A percentile compares a stretch with the other conserved stretches of the same genome.
phyloP scores from a whole-genome alignment of 805 yeast genomes.

The Starmerella kuoi region DNA sequence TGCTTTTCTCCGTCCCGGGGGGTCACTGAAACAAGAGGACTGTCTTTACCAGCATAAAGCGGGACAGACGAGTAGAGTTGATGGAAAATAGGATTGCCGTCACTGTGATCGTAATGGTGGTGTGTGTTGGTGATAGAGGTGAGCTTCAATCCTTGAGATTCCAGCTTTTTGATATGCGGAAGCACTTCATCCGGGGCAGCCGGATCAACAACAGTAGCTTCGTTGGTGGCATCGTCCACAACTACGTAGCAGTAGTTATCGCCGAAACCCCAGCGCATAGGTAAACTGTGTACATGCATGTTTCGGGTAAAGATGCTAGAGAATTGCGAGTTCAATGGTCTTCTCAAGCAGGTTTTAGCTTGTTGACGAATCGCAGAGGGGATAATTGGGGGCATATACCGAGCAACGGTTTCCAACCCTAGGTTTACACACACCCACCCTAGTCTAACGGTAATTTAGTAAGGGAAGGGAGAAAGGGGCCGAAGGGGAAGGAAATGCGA shows the following conservation, averaged over 20 bases:
- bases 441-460: too few species aligned
- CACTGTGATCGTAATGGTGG: slow-evolving; percentile 92
- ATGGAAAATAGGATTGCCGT: slow-evolving; percentile 49
- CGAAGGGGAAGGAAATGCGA: too few species aligned
- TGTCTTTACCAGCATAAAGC: slow-evolving; percentile 73
- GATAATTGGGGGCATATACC: too few species aligned
- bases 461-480: too few species aligned
- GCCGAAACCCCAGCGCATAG: slow-evolving; percentile 92
- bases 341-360: too few species aligned
- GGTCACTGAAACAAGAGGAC: slow-evolving; percentile 57
- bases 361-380: not conserved
- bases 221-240: slow-evolving; percentile 49
- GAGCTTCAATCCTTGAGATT: slow-evolving; percentile 35
- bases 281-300: slow-evolving; percentile 74
- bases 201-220: slow-evolving; percentile 83
- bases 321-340: not conserved
- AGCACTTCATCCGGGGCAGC: slow-evolving; percentile 70
- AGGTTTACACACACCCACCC: too few species aligned
- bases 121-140: slow-evolving; percentile 85
- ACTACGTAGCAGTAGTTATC: slow-evolving; percentile 81
- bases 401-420: too few species aligned
- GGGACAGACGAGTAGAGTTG: slow-evolving; percentile 39
- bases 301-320: slow-evolving; percentile 27
- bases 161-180: slow-evolving; percentile 34
- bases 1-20: slow-evolving; percentile 54